Percentiles rank a stretch among this genome's conserved stretches.
Evolutionary conservation across 305 asterid species (phyloP).

Genomic region (Rubia tinctorum): DNA sequence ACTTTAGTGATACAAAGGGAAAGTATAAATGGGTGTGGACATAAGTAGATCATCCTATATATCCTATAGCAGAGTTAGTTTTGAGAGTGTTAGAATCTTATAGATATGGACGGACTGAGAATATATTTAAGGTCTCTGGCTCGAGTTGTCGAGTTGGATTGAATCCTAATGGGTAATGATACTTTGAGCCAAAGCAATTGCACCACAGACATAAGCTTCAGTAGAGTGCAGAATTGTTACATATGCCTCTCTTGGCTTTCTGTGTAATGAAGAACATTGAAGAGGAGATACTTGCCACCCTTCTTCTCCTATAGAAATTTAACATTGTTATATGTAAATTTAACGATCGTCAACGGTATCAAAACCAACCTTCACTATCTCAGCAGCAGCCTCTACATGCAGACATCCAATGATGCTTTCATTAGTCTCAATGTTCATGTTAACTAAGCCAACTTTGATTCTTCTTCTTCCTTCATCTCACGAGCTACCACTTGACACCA

Average conservation of each 20-base stretch:
- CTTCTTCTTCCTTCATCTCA: constrained; percentile 28
- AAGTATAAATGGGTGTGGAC: too few relatives aligned
- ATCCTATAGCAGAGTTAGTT: too few relatives aligned
- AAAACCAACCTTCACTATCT: constrained; percentile 26
- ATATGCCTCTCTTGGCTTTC: constrained; percentile 18
- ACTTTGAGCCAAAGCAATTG: constrained; percentile 77
- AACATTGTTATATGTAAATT: too few relatives aligned
- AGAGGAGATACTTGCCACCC: constrained; percentile 3
- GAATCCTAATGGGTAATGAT: constrained; percentile 38
- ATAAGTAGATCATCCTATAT: too few relatives aligned
- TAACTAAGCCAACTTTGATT: constrained; percentile 19
- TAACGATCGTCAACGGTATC: constrained; percentile 24
- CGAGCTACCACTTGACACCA: constrained; percentile 41
- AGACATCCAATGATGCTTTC: background rate
- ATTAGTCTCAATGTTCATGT: constrained; percentile 12
- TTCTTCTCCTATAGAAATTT: constrained; percentile 5
- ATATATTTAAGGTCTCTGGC: constrained; percentile 50
- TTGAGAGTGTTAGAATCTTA: too few relatives aligned
- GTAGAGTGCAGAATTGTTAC: constrained; percentile 70
- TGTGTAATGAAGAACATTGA: background rate
- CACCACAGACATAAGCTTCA: constrained; percentile 80
- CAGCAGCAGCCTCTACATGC: constrained; percentile 3
- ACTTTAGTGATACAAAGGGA: too few relatives aligned
- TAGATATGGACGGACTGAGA: too few relatives aligned
- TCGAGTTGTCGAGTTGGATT: constrained; percentile 37